These are phyloP conservation scores for Hypoxylon lienhwacheense DNA, from an alignment of 495 filamentous ascomycete species.

Conservation along the genomic window DNA sequence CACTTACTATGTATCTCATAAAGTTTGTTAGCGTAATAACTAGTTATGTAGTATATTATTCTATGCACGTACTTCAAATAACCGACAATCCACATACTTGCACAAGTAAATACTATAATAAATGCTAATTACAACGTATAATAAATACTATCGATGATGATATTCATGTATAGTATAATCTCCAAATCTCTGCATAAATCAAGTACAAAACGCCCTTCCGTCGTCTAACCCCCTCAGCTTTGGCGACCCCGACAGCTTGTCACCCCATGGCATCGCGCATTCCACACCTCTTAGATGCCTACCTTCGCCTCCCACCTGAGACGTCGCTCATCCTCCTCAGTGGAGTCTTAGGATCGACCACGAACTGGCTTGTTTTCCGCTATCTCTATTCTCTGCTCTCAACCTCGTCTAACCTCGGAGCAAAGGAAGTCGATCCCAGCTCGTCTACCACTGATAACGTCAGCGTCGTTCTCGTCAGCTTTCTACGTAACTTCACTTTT, in stretches of 20 bases:
- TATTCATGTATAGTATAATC: not conserved
- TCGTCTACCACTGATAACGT: slow-evolving; percentile 3
- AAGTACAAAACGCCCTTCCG: no score
- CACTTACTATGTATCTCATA: no score
- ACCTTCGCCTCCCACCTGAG: slow-evolving; percentile 53
- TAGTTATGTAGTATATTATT: no score
- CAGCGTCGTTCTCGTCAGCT: slow-evolving; percentile 74
- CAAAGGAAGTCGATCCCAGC: slow-evolving; percentile 3
- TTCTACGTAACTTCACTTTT: slow-evolving; percentile 75
- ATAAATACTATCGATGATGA: not conserved
- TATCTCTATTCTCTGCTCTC: slow-evolving; percentile 62
- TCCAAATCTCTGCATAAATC: not conserved
- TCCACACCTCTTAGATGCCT: slow-evolving; percentile 69
- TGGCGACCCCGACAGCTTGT: not conserved
- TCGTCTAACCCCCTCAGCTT: not conserved
- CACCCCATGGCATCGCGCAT: slow-evolving; percentile 44
- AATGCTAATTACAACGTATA: not conserved
- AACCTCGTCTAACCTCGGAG: slow-evolving; percentile 1
- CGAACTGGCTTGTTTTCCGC: slow-evolving; percentile 73
- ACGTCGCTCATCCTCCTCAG: slow-evolving; percentile 71
- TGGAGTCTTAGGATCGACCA: slow-evolving; percentile 67
- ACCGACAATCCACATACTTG: not conserved
- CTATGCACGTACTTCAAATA: no score
- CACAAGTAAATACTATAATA: not conserved
- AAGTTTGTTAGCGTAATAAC: no score